These are phyloP conservation scores for Microdochium paspali DNA, from an alignment of 2,329 filamentous ascomycete species.

Conservation along the genomic window DNA sequence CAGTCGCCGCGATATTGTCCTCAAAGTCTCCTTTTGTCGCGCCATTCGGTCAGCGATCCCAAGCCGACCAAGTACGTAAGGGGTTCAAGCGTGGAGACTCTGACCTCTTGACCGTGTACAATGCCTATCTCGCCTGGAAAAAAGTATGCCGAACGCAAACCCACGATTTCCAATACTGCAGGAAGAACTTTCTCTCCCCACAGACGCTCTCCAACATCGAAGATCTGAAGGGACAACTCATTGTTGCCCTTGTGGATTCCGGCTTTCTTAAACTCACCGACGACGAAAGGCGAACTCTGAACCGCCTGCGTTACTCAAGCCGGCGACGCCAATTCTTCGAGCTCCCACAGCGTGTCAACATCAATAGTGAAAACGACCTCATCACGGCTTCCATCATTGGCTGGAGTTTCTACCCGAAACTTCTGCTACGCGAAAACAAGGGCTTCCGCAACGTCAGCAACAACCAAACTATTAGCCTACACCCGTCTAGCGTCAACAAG, in stretches of 20 bases:
- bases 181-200: conserved; percentile 86
- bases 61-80: conserved; percentile 70
- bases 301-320: conserved; percentile 57
- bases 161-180: conserved; percentile 83
- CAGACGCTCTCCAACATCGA: conserved; percentile 88
- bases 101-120: conserved; percentile 86
- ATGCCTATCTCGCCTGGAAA: conserved; percentile 87
- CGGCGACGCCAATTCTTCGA: conserved; percentile 69
- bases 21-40: conserved; percentile 91
- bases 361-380: conserved; percentile 70
- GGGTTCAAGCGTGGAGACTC: conserved; percentile 82
- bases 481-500: conserved; percentile 85
- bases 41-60: conserved; percentile 72
- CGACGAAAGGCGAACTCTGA: conserved; percentile 61
- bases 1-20: conserved; percentile 84
- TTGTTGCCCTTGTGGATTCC: conserved; percentile 77
- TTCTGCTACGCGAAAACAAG: conserved; percentile 72
- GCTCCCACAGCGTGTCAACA: conserved; percentile 66
- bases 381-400: conserved; percentile 76
- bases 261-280: conserved; percentile 69
- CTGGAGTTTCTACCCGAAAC: conserved; percentile 92
- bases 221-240: conserved; percentile 85
- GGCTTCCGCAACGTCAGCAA: conserved; percentile 87
- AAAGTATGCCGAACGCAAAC: conserved; percentile 63
- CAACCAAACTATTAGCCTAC: conserved; percentile 81